Conservation (phyloP, 768 basidiomycete genomes). For the Suillus occidentalis region DNA sequence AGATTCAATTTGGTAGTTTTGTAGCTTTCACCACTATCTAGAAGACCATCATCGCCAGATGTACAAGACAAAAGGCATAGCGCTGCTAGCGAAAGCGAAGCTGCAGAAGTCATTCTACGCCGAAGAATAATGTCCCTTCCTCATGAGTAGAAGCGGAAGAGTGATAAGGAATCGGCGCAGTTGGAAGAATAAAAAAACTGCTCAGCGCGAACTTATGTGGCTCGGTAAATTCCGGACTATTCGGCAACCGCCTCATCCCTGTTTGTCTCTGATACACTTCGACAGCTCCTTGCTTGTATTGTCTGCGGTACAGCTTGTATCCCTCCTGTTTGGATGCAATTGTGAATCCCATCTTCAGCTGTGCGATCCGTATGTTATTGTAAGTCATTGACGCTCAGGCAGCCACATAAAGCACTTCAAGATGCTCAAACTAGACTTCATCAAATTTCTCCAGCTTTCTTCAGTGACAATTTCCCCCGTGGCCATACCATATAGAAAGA, state of each 20-base stretch:
- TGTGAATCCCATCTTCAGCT: neutral
- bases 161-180: conserved; percentile 33
- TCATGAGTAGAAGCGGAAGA: conserved; percentile 16
- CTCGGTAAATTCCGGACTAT: conserved; percentile 20
- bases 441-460: neutral
- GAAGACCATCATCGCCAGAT: conserved; percentile 63
- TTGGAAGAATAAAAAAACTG: conserved; percentile 7
- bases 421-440: neutral
- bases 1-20: conserved; percentile 20
- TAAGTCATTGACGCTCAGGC: neutral
- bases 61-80: conserved; percentile 45
- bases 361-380: neutral
- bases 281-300: neutral
- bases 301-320: neutral
- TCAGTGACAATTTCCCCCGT: neutral
- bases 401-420: neutral
- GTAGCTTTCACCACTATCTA: conserved; percentile 77
- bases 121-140: conserved; percentile 31
- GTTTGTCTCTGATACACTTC: neutral
- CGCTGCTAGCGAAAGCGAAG: conserved; percentile 79
- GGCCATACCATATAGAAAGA: neutral
- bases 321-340: neutral
- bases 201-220: neutral
- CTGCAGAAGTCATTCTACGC: conserved; percentile 47
- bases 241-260: neutral